Percentiles rank a stretch among this genome's conserved stretches.
phyloP scores from a whole-genome alignment of 1,284 basidiomycete genomes.

The Coriolopsis trogii region DNA sequence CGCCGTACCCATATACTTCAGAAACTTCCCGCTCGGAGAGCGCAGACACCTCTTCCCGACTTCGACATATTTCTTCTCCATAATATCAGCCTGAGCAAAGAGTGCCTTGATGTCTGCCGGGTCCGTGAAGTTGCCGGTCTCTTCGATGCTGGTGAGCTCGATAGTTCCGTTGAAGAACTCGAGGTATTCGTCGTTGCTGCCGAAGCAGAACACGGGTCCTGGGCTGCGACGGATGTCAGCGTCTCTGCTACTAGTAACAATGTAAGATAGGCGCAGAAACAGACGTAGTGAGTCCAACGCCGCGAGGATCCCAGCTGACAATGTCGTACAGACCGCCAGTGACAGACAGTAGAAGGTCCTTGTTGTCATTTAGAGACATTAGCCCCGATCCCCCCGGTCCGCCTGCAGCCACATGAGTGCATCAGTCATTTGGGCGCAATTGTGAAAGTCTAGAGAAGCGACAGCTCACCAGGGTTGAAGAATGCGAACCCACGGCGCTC shows the following conservation, averaged over 20 bases:
- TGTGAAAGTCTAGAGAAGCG: not conserved
- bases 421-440: not conserved
- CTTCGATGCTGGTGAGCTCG: constrained; percentile 11
- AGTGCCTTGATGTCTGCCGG: constrained; percentile 5
- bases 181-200: constrained; percentile 1
- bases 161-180: constrained; percentile 13
- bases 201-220: constrained; percentile 11
- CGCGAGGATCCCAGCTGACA: constrained; percentile 15
- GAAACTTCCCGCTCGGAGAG: not conserved
- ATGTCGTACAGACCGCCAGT: constrained; percentile 11
- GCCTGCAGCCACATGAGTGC: not conserved
- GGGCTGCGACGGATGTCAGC: constrained; percentile 1
- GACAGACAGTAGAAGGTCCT: not conserved
- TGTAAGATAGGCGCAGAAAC: not conserved
- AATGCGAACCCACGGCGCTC: constrained; percentile 5
- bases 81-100: not conserved
- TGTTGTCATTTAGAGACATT: not conserved
- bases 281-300: constrained; percentile 11
- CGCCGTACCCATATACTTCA: constrained; percentile 19
- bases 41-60: constrained; percentile 9
- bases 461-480: constrained; percentile 9
- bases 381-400: constrained; percentile 11
- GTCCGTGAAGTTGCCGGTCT: constrained; percentile 14
- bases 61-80: constrained; percentile 15
- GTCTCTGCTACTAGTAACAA: not conserved